Evolutionary conservation across 192 early-diverging fungal genomes (phyloP), one percentile per base, ranked within the genome.

Genomic region (Mortierella antarctica): DNA sequence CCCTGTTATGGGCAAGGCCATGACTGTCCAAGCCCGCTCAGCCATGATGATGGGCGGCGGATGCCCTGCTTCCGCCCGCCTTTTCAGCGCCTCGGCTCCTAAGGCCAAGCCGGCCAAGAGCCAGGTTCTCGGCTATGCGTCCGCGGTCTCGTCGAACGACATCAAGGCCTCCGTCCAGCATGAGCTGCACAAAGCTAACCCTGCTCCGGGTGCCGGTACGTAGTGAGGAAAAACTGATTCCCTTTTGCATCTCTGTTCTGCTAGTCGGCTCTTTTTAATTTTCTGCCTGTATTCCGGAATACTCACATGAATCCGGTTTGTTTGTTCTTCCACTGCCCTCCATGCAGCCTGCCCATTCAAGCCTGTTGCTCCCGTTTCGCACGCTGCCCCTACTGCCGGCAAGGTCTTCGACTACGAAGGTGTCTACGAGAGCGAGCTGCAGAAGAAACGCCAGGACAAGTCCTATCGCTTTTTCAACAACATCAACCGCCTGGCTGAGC

Each of bases 381-480:
- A 86, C 57, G 61, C 51, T 46, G 77, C 54, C 42, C 77, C 77
- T 21, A 76, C 83, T 15, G 77, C 85, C 13, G 57, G 67, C 57
- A 82, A 86, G 52, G 42, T 71, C 50, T 99, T 98, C 77, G 94
- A 98, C 83, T 99, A 99, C 84, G 96, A 98, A 83, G 84, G 86
- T 52, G 87, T 93, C 70, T 99, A 96, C 85, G 86, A 91, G 70
- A 74, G 72, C 31, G 93, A 96, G 84, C 80, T 99, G 49, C 93
- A 96, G 50, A 96, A 96, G 91, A 99, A 99, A 86, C 96, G 97
- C 82, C 88, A 90, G 73, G 96, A 99, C 92, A 95, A 95, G 88
- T 93, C 91, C 74, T 99, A 99, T 89, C 93, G 98, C 76, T 99
- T 98, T 88, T 99, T 99, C 84, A 99, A 99, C 92, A 99, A 99